Conservation (phyloP, 805 yeast species). For the Saturnispora hagleri region DNA sequence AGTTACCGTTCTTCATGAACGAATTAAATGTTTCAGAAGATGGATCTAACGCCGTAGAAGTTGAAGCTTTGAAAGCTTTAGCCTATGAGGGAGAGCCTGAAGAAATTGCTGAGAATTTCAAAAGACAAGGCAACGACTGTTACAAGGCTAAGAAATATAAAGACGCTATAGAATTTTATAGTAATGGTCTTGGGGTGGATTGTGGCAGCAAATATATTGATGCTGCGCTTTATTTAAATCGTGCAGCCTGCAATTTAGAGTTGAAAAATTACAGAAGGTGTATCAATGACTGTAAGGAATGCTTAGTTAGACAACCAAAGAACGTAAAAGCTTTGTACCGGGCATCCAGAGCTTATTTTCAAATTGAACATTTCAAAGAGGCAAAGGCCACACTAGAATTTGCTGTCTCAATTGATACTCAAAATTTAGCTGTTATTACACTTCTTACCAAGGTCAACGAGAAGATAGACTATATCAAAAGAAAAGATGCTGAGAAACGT, state of each 20-base stretch:
- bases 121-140: constrained; percentile 87
- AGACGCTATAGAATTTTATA: constrained; percentile 71
- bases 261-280: constrained; percentile 77
- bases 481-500: constrained; percentile 23
- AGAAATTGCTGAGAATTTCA: constrained; percentile 83
- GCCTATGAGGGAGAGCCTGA: constrained; percentile 95
- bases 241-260: constrained; percentile 89
- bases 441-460: constrained; percentile 34
- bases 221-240: constrained; percentile 60
- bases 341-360: constrained; percentile 71
- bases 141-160: constrained; percentile 62
- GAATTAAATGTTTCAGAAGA: constrained; percentile 66
- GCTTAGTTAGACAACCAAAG: constrained; percentile 53
- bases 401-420: constrained; percentile 53
- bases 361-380: constrained; percentile 61
- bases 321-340: constrained; percentile 81
- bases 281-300: constrained; percentile 75
- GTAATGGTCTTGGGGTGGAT: constrained; percentile 67
- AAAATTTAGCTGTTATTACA: constrained; percentile 45
- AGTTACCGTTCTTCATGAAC: constrained; percentile 92
- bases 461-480: constrained; percentile 18
- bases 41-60: constrained; percentile 61
- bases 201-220: constrained; percentile 48
- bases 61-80: constrained; percentile 85
- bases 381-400: constrained; percentile 57